Conservation (phyloP, 257 asterid species). For the Paulownia fortunei region DNA sequence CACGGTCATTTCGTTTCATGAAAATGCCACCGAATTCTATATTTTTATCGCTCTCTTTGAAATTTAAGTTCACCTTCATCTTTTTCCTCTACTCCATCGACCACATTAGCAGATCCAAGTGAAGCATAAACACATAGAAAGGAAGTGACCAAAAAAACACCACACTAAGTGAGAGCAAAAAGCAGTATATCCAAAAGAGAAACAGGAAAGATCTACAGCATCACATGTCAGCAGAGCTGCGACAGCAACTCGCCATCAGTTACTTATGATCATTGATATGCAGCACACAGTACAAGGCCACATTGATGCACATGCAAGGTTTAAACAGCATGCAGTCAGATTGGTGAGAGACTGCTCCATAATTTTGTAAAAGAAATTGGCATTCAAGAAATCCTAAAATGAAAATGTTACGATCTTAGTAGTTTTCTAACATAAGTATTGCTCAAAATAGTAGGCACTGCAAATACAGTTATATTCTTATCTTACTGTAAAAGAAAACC, state of each 20-base stretch:
- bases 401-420: background rate
- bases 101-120: background rate
- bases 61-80: background rate
- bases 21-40: background rate
- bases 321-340: background rate
- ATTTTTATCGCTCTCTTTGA: background rate
- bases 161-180: background rate
- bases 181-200: background rate
- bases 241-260: background rate
- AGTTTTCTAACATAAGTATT: background rate
- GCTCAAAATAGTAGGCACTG: constrained; percentile 10
- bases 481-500: background rate
- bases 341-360: background rate
- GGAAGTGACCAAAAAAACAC: background rate
- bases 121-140: background rate
- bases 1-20: background rate
- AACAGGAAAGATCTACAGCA: background rate
- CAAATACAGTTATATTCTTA: background rate
- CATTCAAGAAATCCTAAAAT: background rate
- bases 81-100: background rate
- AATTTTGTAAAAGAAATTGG: background rate
- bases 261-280: background rate
- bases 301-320: background rate
- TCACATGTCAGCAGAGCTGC: background rate
- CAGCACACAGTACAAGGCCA: background rate